Base-by-base conservation (phyloP, 805 yeast genomes). In the Saccharomycopsis lassenensis region DNA sequence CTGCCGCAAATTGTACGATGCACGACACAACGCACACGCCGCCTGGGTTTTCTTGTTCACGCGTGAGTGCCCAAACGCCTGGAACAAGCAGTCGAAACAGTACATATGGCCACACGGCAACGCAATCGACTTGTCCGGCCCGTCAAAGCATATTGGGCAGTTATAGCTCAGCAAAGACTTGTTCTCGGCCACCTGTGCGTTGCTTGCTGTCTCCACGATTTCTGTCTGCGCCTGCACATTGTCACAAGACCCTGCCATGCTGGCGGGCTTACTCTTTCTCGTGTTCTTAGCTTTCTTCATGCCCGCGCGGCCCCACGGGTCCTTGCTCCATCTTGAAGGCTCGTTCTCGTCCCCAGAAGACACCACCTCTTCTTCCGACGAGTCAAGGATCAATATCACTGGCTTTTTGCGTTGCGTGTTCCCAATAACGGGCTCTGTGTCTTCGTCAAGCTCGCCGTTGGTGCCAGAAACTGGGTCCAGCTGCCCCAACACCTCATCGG, bases 71-170 rank as follows among this genome's bases (percentile, higher is more conserved):
- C 69, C 66, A 23, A 69, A 63, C 51, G 66, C 67, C 42, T 60
- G 56, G 42, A 67, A 72, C 4, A 69, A 56, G 48, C 79, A 74
- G 19, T 63, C 65, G 4, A 64, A 57, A 46, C 80, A 74, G 46
- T 65, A 72, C 2, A 68, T 55, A 49, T 74, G 80, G 0, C 80
- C 80, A 52, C 80, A 74, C 0, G 69, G 67, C 3, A 72, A 59
- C 12, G 66, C 65, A 21, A 63, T 60, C 2, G 76, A 65, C 5
- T 56, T 46, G 11, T 57, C 63, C 2, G 75, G 72, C 4, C 65
- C 60, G 6, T 71, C 78, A 48, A 73, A 64, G 36, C 80, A 74
- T 15, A 74, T 66, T 0, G 76, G 74, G 48, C 80, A 72, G 22
- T 51, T 52, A 20, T 61, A 61, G 11, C 59, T 59, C 23, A 53